Evolutionary conservation across 768 basidiomycete genomes (phyloP), one percentile per base, ranked within the genome.

Genomic region (Heimioporus sp.): DNA sequence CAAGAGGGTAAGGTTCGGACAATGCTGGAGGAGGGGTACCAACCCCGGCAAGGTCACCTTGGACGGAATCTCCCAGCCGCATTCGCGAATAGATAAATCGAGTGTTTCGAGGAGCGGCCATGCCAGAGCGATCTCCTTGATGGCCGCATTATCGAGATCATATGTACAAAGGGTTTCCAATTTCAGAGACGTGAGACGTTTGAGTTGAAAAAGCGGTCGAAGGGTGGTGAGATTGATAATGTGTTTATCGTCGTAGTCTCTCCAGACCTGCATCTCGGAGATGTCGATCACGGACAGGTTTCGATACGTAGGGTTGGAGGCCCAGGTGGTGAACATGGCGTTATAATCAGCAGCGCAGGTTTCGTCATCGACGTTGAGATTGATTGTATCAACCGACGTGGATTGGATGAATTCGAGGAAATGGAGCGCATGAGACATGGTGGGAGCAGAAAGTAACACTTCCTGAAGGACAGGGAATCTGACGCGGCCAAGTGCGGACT

Each of bases 351-450:
- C 48, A 47, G 65, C 65, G 41, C 60, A 60, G 7, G 62, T 65
- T 62, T 65, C 65, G 47, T 65, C 65, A 46, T 65, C 65, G 46
- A 65, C 46, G 28, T 66, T 65, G 65, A 67, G 62, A 62, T 66
- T 65, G 39, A 65, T 65, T 56, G 65, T 65, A 60, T 65, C 62
- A 54, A 65, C 52, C 30, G 59, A 59, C 43, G 57, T 54, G 31
- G 65, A 65, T 39, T 60, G 57, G 34, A 66, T 52, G 57, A 65
- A 62, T 49, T 65, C 46, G 43, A 66, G 21, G 53, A 65, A 67
- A 43, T 43, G 60, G 15, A 62, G 60, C 40, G 57, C 53, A 37
- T 53, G 49, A 15, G 53, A 54, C 62, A 65, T 62, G 52, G 43
- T 65, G 5, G 62, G 56, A 0, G 62, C 54, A 10, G 65, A 64